Evolutionary conservation across 2,329 filamentous ascomycete genomes (phyloP).

Genomic region (Monosporascus sp.): DNA sequence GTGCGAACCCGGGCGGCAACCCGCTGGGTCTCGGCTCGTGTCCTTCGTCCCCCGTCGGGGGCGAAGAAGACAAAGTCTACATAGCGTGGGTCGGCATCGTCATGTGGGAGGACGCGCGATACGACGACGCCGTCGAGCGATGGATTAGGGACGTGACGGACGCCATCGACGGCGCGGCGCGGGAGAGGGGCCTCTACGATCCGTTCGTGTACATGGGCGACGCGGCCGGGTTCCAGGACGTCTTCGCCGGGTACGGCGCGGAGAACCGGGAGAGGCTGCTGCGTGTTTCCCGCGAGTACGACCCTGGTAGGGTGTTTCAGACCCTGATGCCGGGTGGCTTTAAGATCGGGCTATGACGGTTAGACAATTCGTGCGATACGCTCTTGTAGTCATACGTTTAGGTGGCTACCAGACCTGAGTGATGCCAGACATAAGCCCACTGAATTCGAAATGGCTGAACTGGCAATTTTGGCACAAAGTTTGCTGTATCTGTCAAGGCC

Average conservation of each 20-base stretch:
- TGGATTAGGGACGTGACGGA: constrained; percentile 14
- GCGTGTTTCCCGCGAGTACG: constrained; percentile 17
- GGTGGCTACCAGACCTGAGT: too few species aligned
- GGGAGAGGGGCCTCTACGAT: constrained; percentile 27
- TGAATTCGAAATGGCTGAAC: too few species aligned
- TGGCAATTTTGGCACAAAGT: too few species aligned
- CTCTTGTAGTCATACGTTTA: too few species aligned
- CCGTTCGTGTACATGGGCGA: constrained; percentile 38
- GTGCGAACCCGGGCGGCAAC: constrained; percentile 28
- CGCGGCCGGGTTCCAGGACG: constrained; percentile 30
- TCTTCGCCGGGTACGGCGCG: constrained; percentile 29
- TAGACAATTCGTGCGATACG: not conserved
- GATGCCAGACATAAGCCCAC: too few species aligned
- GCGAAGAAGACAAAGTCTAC: constrained; percentile 17
- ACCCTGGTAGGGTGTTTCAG: constrained; percentile 16
- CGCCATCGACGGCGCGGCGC: constrained; percentile 17
- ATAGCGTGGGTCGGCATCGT: constrained; percentile 19
- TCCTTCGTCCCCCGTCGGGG: not conserved
- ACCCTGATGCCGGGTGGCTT: constrained; percentile 8
- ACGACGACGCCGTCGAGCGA: constrained; percentile 22
- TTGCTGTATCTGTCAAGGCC: too few species aligned
- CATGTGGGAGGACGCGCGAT: constrained; percentile 15
- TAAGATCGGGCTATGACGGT: constrained; percentile 8
- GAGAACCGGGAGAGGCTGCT: constrained; percentile 23
- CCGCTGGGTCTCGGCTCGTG: constrained; percentile 28